A percentile compares a stretch with the other conserved stretches of the same genome.
phyloP scores from a whole-genome alignment of 2,329 filamentous ascomycete species.

The Phyllosticta citriasiana region DNA sequence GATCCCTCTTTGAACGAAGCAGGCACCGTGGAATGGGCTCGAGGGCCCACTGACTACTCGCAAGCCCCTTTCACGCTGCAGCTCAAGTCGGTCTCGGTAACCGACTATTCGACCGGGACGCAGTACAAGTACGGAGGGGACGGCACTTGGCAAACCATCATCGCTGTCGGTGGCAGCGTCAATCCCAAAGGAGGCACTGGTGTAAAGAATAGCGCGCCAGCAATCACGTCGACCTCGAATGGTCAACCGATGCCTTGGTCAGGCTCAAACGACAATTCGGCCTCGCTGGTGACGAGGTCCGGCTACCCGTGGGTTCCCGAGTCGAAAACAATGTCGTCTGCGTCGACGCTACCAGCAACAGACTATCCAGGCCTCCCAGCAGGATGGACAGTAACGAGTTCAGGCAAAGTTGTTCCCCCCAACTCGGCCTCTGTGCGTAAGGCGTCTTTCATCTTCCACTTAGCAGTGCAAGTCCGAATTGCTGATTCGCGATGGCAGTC shows the following conservation, averaged over 20 bases:
- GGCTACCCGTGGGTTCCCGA: conserved; percentile 53
- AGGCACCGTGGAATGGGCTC: conserved; percentile 85
- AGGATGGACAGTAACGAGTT: conserved; percentile 70
- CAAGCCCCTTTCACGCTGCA: conserved; percentile 79
- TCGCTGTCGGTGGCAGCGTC: conserved; percentile 66
- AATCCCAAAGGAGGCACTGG: conserved; percentile 49
- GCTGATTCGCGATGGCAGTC: conserved; percentile 30
- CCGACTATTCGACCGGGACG: conserved; percentile 87
- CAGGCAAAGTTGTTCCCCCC: conserved; percentile 69
- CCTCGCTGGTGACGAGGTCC: conserved; percentile 42
- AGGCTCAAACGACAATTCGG: conserved; percentile 49
- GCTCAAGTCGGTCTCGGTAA: conserved; percentile 64
- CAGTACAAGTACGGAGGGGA: conserved; percentile 69
- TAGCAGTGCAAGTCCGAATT: not conserved
- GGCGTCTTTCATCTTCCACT: conserved; percentile 30
- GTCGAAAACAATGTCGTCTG: conserved; percentile 42
- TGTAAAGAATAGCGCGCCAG: conserved; percentile 46
- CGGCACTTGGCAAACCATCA: conserved; percentile 74
- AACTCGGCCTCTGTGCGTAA: conserved; percentile 58
- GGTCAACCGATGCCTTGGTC: conserved; percentile 59
- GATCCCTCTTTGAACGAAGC: conserved; percentile 70
- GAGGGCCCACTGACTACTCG: conserved; percentile 74
- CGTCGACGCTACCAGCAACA: conserved; percentile 34
- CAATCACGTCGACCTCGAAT: conserved; percentile 51
- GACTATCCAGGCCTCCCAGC: conserved; percentile 54